Base-by-base conservation (phyloP, 1,139 yeast species). In the Zygotorulaspora mrakii region DNA sequence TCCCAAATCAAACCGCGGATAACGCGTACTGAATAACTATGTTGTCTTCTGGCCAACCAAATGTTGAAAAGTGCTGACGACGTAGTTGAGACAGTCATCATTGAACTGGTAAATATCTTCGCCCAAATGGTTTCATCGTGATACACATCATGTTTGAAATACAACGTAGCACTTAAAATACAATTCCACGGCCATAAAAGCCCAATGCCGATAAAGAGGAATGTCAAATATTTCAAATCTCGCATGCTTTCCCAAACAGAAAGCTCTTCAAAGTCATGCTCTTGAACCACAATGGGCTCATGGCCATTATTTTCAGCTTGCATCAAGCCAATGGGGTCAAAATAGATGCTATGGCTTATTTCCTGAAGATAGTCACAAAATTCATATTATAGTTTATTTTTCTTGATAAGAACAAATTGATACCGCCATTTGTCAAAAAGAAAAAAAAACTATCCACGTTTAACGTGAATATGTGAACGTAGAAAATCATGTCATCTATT, bases 101-200 rank as follows among this genome's bases (percentile, higher is more conserved):
- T 83, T 0, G 94, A 78, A 17, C 94, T 81, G 5, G 89, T 76
- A 59, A 85, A 86, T 32, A 76, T 71, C 46, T 73, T 74, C 9
- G 80, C 73, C 46, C 86, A 66, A 1, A 63, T 46, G 0, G 82
- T 77, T 9, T 73, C 65, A 23, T 69, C 71, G 14, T 69, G 67
- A 47, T 89, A 81, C 36, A 91, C 64, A 39, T 74, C 76, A 25
- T 77, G 56, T 33, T 56, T 76, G 58, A 87, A 87, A 62, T 85
- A 88, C 3, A 85, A 84, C 0, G 94, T 76, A 0, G 96, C 96
- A 1, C 94, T 80, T 7, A 91, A 66, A 52, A 88, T 82, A 50
- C 94, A 79, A 67, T 91, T 91, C 96, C 97, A 91, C 0, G 98
- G 97, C 97, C 97, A 91, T 29, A 91, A 70, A 26, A 84, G 67